Evolutionary conservation across 2,329 filamentous ascomycete species (phyloP), one percentile per base, ranked within the genome.

Genomic region (Penicillium sp.): DNA sequence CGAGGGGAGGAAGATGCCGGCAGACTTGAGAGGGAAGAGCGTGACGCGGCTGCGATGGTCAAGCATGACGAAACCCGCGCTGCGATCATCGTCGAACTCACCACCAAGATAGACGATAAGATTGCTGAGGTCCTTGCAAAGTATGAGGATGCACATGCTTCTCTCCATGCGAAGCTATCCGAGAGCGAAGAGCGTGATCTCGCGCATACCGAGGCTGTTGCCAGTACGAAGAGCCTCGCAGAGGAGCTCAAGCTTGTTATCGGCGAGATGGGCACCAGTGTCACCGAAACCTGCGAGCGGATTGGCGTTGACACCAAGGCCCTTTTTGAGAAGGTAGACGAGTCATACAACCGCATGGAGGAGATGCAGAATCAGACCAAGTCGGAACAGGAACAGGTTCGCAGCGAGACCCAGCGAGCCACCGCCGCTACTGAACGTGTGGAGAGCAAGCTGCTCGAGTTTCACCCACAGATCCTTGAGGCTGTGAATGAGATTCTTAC

Each of bases 161-260:
- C 82, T 6, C 78, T 88, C 28, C 86, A 94, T 39, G 84, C 87
- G 41, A 86, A 86, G 58, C 80, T 83, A 42, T 83, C 84, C 55
- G 79, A 84, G 32, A 81, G 83, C 46, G 88, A 91, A 58, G 84
- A 86, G 54, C 84, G 86, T 49, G 83, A 88, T 29, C 72, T 79
- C 32, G 80, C 86, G 54, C 83, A 90, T 53, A 81, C 90, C 49
- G 84, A 86, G 47, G 82, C 89, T 4, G 75, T 94, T 6, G 76
- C 83, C 12, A 81, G 78, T 51, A 91, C 86, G 26, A 95, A 90
- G 69, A 77, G 80, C 4, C 81, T 94, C 45, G 83, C 89, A 0
- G 90, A 96, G 52, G 93, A 97, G 58, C 80, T 97, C 49, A 91
- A 88, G 67, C 73, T 88, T 7, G 81, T 94, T 1, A 84, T 95